A percentile compares a stretch with the other conserved stretches of the same genome.
Evolutionary conservation across 169 alveolate genomes (phyloP).

Genomic region (Cryptosporidium viatorum): DNA sequence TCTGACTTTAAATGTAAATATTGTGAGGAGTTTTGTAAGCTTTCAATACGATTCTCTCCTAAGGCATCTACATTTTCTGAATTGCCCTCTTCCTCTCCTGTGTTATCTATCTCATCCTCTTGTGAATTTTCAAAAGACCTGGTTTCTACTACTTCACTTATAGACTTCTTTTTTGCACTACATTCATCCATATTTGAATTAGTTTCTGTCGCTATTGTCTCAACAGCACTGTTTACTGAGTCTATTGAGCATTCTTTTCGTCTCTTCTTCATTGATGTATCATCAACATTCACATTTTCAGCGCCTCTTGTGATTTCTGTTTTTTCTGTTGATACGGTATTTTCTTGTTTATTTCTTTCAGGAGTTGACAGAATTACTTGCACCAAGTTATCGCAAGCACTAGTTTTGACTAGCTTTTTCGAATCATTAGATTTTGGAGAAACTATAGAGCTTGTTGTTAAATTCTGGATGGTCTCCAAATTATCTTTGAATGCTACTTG

Average conservation of each 20-base stretch:
- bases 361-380: slow-evolving; percentile 41
- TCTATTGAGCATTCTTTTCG: slow-evolving; percentile 57
- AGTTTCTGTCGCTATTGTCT: slow-evolving; percentile 67
- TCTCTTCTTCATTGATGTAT: slow-evolving; percentile 26
- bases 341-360: slow-evolving; percentile 35
- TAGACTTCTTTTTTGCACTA: slow-evolving; percentile 27
- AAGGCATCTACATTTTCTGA: neutral
- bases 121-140: neutral
- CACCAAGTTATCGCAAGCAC: neutral
- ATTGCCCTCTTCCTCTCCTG: neutral
- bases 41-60: neutral
- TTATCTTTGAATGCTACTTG: neutral
- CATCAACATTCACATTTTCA: slow-evolving; percentile 8
- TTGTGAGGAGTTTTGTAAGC: neutral
- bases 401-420: neutral
- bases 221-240: slow-evolving; percentile 39
- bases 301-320: neutral
- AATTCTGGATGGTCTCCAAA: neutral
- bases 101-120: neutral
- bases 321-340: neutral
- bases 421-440: neutral
- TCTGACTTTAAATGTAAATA: neutral
- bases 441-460: neutral
- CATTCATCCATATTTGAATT: slow-evolving; percentile 43
- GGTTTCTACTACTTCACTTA: slow-evolving; percentile 14